Conservation (phyloP, 1,284 basidiomycete genomes). For the Tilletia setariae region DNA sequence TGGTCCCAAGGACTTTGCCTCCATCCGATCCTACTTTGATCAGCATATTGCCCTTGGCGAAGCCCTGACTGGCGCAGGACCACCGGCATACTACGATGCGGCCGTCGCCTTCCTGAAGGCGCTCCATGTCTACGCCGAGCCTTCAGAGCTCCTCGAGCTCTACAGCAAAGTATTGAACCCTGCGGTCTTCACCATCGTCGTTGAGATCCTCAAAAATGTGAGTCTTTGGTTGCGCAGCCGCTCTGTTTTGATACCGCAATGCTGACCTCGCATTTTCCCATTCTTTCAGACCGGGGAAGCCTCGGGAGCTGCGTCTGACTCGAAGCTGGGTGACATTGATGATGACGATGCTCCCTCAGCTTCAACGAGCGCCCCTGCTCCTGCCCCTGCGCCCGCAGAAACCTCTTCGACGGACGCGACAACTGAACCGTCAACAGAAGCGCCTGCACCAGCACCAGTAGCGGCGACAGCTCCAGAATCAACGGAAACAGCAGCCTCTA, state of each 20-base stretch:
- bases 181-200: slow-evolving; percentile 81
- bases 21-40: slow-evolving; percentile 74
- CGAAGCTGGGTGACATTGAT: slow-evolving; percentile 24
- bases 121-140: slow-evolving; percentile 87
- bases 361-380: not conserved
- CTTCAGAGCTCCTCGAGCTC: slow-evolving; percentile 72
- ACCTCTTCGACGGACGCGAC: slow-evolving; percentile 16
- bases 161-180: slow-evolving; percentile 88
- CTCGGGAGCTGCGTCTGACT: slow-evolving; percentile 12
- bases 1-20: slow-evolving; percentile 35
- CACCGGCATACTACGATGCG: slow-evolving; percentile 59
- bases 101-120: slow-evolving; percentile 90
- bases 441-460: not conserved
- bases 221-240: slow-evolving; percentile 58
- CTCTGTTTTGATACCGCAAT: not conserved
- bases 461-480: slow-evolving; percentile 16
- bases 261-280: not conserved
- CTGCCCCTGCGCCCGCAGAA: not conserved
- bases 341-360: slow-evolving; percentile 29
- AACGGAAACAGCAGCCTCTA: not conserved
- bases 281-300: not conserved
- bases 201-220: slow-evolving; percentile 85
- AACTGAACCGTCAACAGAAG: not conserved
- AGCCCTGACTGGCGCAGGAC: slow-evolving; percentile 74
- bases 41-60: slow-evolving; percentile 82